Base-by-base conservation (phyloP, 441 rosid genomes). In the Gossypium laxum region DNA sequence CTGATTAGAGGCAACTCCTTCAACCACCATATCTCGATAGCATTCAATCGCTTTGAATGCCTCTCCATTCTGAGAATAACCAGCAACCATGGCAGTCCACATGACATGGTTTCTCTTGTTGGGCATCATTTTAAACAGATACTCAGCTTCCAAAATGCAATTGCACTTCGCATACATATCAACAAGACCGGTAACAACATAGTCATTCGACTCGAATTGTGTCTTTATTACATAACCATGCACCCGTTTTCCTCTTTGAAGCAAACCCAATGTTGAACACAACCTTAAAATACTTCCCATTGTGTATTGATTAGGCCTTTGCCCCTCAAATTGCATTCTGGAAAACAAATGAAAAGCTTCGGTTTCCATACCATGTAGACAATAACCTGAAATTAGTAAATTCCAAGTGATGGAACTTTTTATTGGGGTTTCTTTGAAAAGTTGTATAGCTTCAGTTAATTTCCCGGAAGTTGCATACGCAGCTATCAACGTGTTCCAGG, bases 71-170 rank as follows among this genome's bases (percentile, higher is more conserved):
- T 78, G 81, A 56, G 90, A 82, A 80, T 88, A 93, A 0, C 89
- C 97, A 0, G 92, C 81, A 66, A 93, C 81, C 94, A 93, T 89
- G 5, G 95, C 91, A 22, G 92, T 89, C 98, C 98, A 91, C 1
- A 88, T 81, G 5, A 89, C 97, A 72, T 80, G 83, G 74, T 82
- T 87, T 77, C 76, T 83, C 67, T 71, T 75, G 59, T 79, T 79
- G 5, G 72, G 69, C 79, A 82, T 83, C 7, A 52, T 82, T 52
- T 2, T 30, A 57, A 93, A 93, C 54, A 93, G 78, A 72, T 6
- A 74, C 60, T 87, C 98, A 62, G 98, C 98, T 79, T 87, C 91
- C 56, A 26, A 71, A 65, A 93, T 78, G 73, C 85, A 79, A 28
- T 77, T 77, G 76, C 94, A 86, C 75, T 86, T 88, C 0, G 88